A percentile compares a stretch with the other conserved stretches of the same genome.
phyloP scores from a whole-genome alignment of 208 protist genomes.

The Leptomonas pyrrhocoris region DNA sequence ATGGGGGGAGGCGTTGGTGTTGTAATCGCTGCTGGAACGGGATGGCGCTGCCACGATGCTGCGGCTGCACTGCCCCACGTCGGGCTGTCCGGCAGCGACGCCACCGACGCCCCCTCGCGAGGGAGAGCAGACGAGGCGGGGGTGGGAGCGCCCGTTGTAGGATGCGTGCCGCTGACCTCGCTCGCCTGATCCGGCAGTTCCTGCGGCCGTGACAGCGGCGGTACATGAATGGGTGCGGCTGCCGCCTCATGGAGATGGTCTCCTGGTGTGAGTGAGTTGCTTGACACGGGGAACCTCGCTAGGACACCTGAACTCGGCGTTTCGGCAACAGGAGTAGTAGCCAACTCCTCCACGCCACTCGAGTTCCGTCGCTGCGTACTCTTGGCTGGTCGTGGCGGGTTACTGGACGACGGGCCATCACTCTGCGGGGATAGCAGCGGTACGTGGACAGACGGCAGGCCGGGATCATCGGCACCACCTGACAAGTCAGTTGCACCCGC shows the following conservation, averaged over 20 bases:
- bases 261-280: too few relatives aligned
- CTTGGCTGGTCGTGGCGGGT: background rate
- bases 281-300: too few relatives aligned
- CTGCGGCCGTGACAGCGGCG: too few relatives aligned
- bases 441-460: constrained; percentile 1
- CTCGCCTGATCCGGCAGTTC: background rate
- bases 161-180: background rate
- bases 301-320: too few relatives aligned
- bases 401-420: background rate
- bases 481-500: background rate
- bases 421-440: constrained; percentile 6
- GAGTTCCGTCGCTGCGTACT: background rate
- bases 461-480: background rate
- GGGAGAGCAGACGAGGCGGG: constrained; percentile 7
- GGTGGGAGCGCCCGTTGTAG: background rate
- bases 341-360: background rate
- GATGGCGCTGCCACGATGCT: constrained; percentile 6
- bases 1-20: background rate
- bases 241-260: too few relatives aligned
- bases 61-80: constrained; percentile 10
- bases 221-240: too few relatives aligned
- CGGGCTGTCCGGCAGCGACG: background rate
- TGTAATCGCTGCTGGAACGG: background rate
- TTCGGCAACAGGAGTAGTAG: too few relatives aligned
- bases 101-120: background rate